These are phyloP conservation scores for Botrytis aclada DNA, from an alignment of 2,329 filamentous ascomycete genomes.

Conservation along the genomic window DNA sequence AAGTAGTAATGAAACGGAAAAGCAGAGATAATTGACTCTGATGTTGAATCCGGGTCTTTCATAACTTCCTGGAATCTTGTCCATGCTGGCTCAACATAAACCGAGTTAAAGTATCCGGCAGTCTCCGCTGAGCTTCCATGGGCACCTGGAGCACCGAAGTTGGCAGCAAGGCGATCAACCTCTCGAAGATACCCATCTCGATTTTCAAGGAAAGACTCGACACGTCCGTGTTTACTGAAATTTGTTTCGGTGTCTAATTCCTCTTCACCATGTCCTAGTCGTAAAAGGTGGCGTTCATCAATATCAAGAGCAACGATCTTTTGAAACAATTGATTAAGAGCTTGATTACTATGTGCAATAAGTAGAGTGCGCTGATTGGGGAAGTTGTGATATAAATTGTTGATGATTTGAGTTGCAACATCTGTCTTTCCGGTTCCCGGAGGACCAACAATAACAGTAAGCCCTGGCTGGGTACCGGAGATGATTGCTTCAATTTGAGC, in stretches of 20 bases:
- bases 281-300: conserved; percentile 87
- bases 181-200: conserved; percentile 74
- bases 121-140: conserved; percentile 96
- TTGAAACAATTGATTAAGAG: conserved; percentile 93
- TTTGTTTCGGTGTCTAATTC: conserved; percentile 81
- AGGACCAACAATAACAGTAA: conserved; percentile 91
- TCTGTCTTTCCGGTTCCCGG: conserved; percentile 99
- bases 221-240: conserved; percentile 91
- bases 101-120: conserved; percentile 91
- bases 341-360: conserved; percentile 96
- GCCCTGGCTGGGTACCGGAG: conserved; percentile 88
- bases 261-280: conserved; percentile 92
- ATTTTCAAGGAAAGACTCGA: conserved; percentile 93
- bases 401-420: conserved; percentile 97
- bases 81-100: conserved; percentile 89
- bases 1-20: conserved; percentile 94
- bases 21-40: conserved; percentile 61
- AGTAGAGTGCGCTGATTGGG: conserved; percentile 87
- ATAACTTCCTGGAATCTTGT: conserved; percentile 71
- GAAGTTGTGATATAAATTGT: conserved; percentile 98
- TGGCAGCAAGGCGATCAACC: conserved; percentile 80
- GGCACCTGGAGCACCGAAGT: conserved; percentile 84
- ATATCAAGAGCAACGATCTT: conserved; percentile 97
- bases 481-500: conserved; percentile 89
- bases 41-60: conserved; percentile 53